Evolutionary conservation across 1,139 yeast species (phyloP).

Genomic region (Suhomyces anneliseae): DNA sequence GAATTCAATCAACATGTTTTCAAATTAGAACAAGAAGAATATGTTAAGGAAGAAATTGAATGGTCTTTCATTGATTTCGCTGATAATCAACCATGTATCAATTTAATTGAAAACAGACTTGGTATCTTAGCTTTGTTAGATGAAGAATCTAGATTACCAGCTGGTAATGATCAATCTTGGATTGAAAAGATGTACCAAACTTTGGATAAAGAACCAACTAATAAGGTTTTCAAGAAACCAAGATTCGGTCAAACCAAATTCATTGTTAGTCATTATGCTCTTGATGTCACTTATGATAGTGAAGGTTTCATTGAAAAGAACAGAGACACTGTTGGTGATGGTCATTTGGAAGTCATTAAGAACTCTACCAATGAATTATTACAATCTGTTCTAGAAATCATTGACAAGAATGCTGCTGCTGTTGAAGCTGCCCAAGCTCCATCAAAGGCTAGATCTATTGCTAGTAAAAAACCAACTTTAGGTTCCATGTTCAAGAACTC

Average conservation of each 20-base stretch:
- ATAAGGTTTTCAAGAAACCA: constrained; percentile 85
- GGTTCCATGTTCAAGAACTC: constrained; percentile 95
- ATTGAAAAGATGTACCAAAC: constrained; percentile 86
- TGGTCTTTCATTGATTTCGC: constrained; percentile 97
- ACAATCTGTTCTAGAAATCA: constrained; percentile 58
- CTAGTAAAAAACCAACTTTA: constrained; percentile 83
- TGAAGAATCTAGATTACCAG: constrained; percentile 92
- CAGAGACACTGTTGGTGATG: constrained; percentile 96
- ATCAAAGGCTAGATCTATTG: constrained; percentile 40
- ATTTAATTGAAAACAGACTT: constrained; percentile 82
- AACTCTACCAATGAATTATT: constrained; percentile 66
- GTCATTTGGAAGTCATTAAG: constrained; percentile 82
- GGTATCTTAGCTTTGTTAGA: constrained; percentile 89
- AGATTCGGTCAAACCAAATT: constrained; percentile 92
- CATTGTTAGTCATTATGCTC: constrained; percentile 89
- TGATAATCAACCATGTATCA: constrained; percentile 97
- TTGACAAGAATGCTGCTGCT: constrained; percentile 62
- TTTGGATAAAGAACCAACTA: constrained; percentile 75
- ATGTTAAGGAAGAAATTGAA: constrained; percentile 85
- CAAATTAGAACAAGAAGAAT: constrained; percentile 95
- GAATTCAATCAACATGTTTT: constrained; percentile 97
- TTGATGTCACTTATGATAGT: constrained; percentile 88
- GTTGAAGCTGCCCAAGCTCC: constrained; percentile 41
- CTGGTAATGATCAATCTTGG: constrained; percentile 94
- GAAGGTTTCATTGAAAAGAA: constrained; percentile 97